phyloP scores from a whole-genome alignment of 331 rosid species.

The Cucumis variabilis region DNA sequence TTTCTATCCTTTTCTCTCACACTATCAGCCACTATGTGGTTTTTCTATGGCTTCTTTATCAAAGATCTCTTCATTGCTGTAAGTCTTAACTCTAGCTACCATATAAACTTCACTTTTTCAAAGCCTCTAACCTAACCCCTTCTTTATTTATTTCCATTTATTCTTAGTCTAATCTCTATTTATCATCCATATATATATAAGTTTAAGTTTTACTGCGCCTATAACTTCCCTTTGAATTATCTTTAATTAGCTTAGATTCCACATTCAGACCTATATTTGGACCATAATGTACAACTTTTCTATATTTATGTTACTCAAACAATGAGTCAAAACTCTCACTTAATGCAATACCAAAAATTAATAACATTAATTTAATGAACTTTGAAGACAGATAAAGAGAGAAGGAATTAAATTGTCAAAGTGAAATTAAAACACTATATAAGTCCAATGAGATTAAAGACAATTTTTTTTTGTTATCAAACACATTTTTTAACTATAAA shows the following conservation, averaged over 20 bases:
- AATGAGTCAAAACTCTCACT: neutral
- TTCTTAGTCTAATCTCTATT: neutral
- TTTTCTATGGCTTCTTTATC: conserved; percentile 67
- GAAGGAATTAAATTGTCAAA: neutral
- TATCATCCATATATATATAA: neutral
- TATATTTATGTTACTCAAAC: neutral
- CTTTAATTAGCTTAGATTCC: neutral
- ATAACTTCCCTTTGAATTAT: neutral
- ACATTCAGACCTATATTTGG: neutral
- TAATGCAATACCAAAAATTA: neutral
- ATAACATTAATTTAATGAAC: neutral
- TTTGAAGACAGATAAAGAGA: neutral
- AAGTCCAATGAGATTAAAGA: neutral
- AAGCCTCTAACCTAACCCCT: neutral
- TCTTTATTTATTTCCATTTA: neutral
- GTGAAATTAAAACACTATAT: neutral
- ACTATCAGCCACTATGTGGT: conserved; percentile 66
- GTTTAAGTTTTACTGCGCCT: neutral
- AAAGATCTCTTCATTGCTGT: conserved; percentile 68
- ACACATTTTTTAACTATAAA: too few species aligned
- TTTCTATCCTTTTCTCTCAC: conserved; percentile 66
- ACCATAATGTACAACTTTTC: neutral
- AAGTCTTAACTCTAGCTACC: conserved; percentile 29
- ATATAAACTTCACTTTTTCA: neutral
- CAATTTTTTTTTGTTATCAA: too few species aligned